Evolutionary conservation across 306 rosid genomes (phyloP), one percentile per base, ranked within the genome.

Genomic region (Dryas drummondii): DNA sequence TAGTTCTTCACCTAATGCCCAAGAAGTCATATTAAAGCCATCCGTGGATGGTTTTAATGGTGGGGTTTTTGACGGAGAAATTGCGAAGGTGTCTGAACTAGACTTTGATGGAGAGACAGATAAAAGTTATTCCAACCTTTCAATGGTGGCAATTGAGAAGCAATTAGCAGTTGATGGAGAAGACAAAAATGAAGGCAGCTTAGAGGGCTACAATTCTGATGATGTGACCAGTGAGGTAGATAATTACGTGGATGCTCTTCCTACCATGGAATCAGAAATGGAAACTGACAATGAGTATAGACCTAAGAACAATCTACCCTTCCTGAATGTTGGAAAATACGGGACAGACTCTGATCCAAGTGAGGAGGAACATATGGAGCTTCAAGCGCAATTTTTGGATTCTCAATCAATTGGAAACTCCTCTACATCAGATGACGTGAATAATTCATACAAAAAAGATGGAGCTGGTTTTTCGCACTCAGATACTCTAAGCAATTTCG

Each of bases 221-320:
- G 93, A 86, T 70, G 60, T 85, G 66, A 83, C 78, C 57, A 87
- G 98, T 75, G 98, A 92, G 84, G 90, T 89, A 82, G 98, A 94
- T 78, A 89, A 89, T 84, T 92, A 92, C 66, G 59, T 82, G 90
- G 94, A 96, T 84, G 98, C 96, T 60, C 88, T 92, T 72, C 81
- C 89, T 76, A 89, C 85, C 68, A 78, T 96, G 71, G 97, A 90
- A 46, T 90, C 90, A 22, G 98, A 96, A 83, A 12, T 89, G 59
- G 96, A 92, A 66, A 69, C 75, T 37, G 96, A 90, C 68, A 86
- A 85, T 80, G 96, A 88, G 67, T 53, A 37, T 68, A 83, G 87
- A 85, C 67, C 84, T 59, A 84, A 51, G 88, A 82, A 66, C 55
- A 53, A 78, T 46, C 42, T 46, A 32, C 75, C n/a, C 78, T 66